A percentile compares a stretch with the other conserved stretches of the same genome.
Evolutionary conservation across 768 basidiomycete species (phyloP).

Genomic region (Leucosporidium creatinivorum): DNA sequence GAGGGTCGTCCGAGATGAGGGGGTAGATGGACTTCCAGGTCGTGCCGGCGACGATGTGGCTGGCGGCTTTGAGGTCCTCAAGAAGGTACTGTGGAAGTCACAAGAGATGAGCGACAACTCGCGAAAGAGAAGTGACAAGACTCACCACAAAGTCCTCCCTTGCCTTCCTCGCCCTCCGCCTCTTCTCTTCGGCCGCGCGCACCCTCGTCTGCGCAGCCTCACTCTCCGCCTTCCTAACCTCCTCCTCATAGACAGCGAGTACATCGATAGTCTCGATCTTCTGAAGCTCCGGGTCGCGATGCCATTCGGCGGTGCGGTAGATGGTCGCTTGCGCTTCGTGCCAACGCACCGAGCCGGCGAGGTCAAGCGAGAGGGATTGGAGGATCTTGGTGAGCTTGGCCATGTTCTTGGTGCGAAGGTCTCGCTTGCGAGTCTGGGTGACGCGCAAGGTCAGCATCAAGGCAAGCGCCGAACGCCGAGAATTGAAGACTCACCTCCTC

Average conservation of each 20-base stretch:
- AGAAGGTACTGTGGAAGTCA: slow-evolving; percentile 54
- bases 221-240: slow-evolving; percentile 77
- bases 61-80: slow-evolving; percentile 56
- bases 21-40: slow-evolving; percentile 91
- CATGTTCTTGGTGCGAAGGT: slow-evolving; percentile 54
- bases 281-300: slow-evolving; percentile 64
- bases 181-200: slow-evolving; percentile 70
- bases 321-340: slow-evolving; percentile 71
- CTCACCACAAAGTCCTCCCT: slow-evolving; percentile 80
- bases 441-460: background rate
- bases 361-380: slow-evolving; percentile 79
- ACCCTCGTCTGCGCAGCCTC: slow-evolving; percentile 85
- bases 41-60: slow-evolving; percentile 66
- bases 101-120: background rate
- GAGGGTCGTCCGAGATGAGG: slow-evolving; percentile 61
- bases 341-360: slow-evolving; percentile 73
- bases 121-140: background rate
- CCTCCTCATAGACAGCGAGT: slow-evolving; percentile 87
- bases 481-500: slow-evolving; percentile 62
- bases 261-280: slow-evolving; percentile 85
- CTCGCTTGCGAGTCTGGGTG: slow-evolving; percentile 66
- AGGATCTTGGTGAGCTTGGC: slow-evolving; percentile 75
- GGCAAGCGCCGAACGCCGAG: too few relatives aligned
- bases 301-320: slow-evolving; percentile 69
- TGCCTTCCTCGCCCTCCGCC: slow-evolving; percentile 75